Conservation (phyloP, 2,329 filamentous ascomycete genomes). For the Trichoderma koningii region DNA sequence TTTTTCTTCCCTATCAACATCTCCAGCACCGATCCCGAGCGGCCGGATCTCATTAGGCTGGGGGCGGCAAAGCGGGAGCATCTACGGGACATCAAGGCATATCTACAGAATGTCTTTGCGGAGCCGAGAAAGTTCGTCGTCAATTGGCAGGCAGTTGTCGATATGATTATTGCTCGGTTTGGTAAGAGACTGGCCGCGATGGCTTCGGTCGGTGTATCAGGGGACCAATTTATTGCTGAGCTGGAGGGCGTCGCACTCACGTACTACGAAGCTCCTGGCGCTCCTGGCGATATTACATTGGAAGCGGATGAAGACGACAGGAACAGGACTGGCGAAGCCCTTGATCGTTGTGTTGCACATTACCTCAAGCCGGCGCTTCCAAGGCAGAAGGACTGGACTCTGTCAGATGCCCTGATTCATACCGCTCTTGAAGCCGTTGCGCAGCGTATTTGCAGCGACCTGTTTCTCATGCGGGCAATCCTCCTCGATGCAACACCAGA, state of each 20-base stretch:
- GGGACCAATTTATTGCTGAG: slow-evolving; percentile 40
- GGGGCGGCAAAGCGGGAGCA: slow-evolving; percentile 36
- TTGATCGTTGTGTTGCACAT: slow-evolving; percentile 44
- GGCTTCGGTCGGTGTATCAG: slow-evolving; percentile 34
- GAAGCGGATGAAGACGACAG: slow-evolving; percentile 34
- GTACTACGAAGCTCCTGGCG: slow-evolving; percentile 39
- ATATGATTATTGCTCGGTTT: slow-evolving; percentile 67
- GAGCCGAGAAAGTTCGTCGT: slow-evolving; percentile 39
- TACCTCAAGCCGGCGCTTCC: slow-evolving; percentile 8
- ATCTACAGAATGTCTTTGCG: slow-evolving; percentile 49
- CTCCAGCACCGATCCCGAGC: slow-evolving; percentile 43
- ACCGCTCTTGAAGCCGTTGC: slow-evolving; percentile 20
- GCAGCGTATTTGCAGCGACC: slow-evolving; percentile 24
- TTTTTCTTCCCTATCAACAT: slow-evolving; percentile 55
- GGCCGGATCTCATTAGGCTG: slow-evolving; percentile 41
- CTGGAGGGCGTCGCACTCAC: slow-evolving; percentile 45
- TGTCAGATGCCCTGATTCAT: slow-evolving; percentile 26
- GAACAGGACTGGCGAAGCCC: slow-evolving; percentile 44
- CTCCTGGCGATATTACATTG: slow-evolving; percentile 31
- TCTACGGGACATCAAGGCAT: slow-evolving; percentile 42
- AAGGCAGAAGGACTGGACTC: slow-evolving; percentile 14
- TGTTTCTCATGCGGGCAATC: slow-evolving; percentile 30
- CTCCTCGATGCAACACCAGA: slow-evolving; percentile 30
- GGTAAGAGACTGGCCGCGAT: slow-evolving; percentile 54
- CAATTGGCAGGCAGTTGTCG: slow-evolving; percentile 68